Percentiles rank a stretch among this genome's conserved stretches.
phyloP scores from a whole-genome alignment of 179 eudicot genomes.

The Nepenthes alata region DNA sequence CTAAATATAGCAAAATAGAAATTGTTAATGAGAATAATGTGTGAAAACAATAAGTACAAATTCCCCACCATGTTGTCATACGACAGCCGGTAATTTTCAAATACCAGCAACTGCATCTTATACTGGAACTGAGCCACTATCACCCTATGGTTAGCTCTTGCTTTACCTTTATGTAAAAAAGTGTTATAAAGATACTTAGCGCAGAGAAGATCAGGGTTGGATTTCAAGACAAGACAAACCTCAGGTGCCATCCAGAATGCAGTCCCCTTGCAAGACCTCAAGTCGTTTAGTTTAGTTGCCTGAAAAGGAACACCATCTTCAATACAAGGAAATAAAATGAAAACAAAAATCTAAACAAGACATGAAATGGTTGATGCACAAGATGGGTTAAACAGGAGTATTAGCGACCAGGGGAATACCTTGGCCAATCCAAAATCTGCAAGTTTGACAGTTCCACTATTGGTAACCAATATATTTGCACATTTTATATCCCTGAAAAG shows the following conservation, averaged over 20 bases:
- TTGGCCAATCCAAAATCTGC: conserved; percentile 99
- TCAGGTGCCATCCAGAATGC: conserved; percentile 99
- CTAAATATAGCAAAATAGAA: no score
- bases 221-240: conserved; percentile 31
- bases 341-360: neutral
- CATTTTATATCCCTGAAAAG: conserved; percentile 68
- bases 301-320: conserved; percentile 18
- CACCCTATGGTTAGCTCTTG: no score
- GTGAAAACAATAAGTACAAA: no score
- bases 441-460: conserved; percentile 75
- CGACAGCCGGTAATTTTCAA: no score
- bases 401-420: conserved; percentile 14
- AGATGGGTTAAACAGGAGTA: neutral
- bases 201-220: no score
- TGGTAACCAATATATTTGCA: conserved; percentile 77
- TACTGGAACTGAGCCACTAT: no score
- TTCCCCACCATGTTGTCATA: no score
- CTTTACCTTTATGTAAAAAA: no score
- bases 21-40: no score
- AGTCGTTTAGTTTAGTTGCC: conserved; percentile 74
- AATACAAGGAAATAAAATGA: neutral
- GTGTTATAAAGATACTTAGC: no score
- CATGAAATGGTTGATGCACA: neutral
- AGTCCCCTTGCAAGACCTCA: conserved; percentile 79
- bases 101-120: no score